Base-by-base conservation (phyloP, 2,329 filamentous ascomycete species). In the Trichoderma sp. region DNA sequence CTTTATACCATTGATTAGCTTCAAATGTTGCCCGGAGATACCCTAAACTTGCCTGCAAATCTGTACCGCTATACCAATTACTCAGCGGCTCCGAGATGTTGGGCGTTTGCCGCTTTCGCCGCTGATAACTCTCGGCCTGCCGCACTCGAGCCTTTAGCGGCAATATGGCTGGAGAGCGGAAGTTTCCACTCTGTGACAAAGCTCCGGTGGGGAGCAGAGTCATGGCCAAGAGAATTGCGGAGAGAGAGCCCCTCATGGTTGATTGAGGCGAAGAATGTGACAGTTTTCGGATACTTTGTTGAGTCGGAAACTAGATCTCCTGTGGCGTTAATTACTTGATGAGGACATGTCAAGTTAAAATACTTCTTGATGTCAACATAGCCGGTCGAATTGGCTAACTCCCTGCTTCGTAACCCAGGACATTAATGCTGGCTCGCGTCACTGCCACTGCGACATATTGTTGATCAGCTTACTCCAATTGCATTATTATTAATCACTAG, bases 61-160 rank as follows among this genome's bases (percentile, higher is more conserved):
- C 30, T 11, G 47, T 36, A 26, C 21, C 63, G 1, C 28, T 57
- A n/a, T 66, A 9, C 43, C 21, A 39, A 56, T 56, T 32, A 64
- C 47, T 51, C 24, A 51, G 43, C 43, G 18, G 43, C 63, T 66
- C 28, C 28, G 21, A 34, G 12, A n/a, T 18, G 56, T 18, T 28
- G 43, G 39, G 39, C 63, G 26, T 68, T 30, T 58, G 65, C 65
- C 65, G 65, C 65, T 68, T 68, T 68, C 51, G 66, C 66, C 66
- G 66, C 66, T 34, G 56, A 34, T 21, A 34, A 11, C 24, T 12
- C 28, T 47, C 66, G 12, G 66, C 2, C 24, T 34, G 53, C 53
- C 43, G 66, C 66, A 47, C 14, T 56, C n/a, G 11, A 58, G 18
- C 8, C 36, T 18, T 34, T 8, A 51, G 66, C 56, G 36, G 65